Base-by-base conservation (phyloP, 2,329 filamentous ascomycete species). In the Lachnellula willkommii region DNA sequence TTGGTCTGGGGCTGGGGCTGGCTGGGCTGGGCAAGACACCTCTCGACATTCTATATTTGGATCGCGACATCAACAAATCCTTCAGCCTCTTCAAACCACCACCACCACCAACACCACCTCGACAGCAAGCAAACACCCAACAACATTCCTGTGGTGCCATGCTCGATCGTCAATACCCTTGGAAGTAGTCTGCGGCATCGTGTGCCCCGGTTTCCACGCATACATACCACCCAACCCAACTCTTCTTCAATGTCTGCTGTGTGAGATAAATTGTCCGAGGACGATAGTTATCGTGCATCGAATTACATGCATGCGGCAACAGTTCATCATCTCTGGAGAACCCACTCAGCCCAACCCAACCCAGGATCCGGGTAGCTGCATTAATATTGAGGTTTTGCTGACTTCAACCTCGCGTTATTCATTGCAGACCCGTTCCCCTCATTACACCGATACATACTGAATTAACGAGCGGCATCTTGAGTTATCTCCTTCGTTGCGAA, bases 371-470 rank as follows among this genome's bases (percentile, higher is more conserved):
- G 63, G 62, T 55, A 58, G 12, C 55, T 63, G 65, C 63, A 65
- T 64, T 55, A 55, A 40, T 55, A 47, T 32, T 60, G 58, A 54
- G 59, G 58, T 51, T 20, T 62, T 57, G 60, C 66, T 68, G 59
- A 68, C 62, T 59, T 47, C 42, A 56, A 35, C 48, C 57, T 59
- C 54, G 28, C 55, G 53, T 50, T 54, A 55, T 56, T 46, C 58
- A 51, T 58, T 66, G 60, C 59, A 62, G 56, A 56, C 56, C 45
- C 57, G 53, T 63, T 66, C 53, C 65, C 57, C 60, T 63, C 61
- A 40, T 65, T 63, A 60, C 58, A 48, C 54, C 47, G 9, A 54
- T 55, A 47, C 49, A 42, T 32, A 32, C 2, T 32, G 12, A 9
- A 28, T 58, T 57, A 40, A 57, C 55, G 57, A 58, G 42, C 53